A percentile compares a stretch with the other conserved stretches of the same genome.
phyloP scores from a whole-genome alignment of 2,329 filamentous ascomycete genomes.

The Colletotrichum cuscutae region DNA sequence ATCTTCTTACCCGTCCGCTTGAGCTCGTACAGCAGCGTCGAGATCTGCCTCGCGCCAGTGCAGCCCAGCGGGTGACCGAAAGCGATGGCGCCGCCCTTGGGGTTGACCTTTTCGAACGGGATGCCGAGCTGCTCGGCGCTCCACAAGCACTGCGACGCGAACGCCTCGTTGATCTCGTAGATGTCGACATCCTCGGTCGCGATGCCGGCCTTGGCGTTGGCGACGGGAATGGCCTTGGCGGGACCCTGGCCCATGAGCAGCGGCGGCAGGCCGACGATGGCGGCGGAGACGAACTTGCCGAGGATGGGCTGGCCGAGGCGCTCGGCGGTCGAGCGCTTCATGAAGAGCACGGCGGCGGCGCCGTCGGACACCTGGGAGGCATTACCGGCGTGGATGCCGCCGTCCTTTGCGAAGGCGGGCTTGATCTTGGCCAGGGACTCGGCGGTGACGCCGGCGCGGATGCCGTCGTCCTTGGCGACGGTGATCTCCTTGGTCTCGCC shows the following conservation, averaged over 20 bases:
- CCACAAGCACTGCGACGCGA: conserved; percentile 94
- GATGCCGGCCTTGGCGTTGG: conserved; percentile 87
- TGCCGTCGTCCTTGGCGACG: conserved; percentile 87
- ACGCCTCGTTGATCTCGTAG: conserved; percentile 99
- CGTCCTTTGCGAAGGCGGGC: conserved; percentile 90
- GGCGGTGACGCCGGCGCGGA: conserved; percentile 84
- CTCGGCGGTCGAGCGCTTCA: conserved; percentile 93
- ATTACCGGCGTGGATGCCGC: conserved; percentile 95
- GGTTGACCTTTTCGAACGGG: conserved; percentile 89
- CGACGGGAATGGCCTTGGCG: conserved; percentile 94
- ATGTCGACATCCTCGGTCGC: conserved; percentile 93
- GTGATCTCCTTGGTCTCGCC: conserved; percentile 86
- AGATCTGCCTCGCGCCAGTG: conserved; percentile 93
- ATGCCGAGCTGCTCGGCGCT: conserved; percentile 89
- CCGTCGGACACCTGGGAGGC: conserved; percentile 96
- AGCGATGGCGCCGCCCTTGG: conserved; percentile 95
- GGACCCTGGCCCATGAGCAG: conserved; percentile 96
- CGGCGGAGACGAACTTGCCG: conserved; percentile 90
- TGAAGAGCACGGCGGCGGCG: conserved; percentile 92
- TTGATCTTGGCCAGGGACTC: conserved; percentile 93
- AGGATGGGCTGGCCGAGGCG: conserved; percentile 87
- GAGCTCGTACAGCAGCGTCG: conserved; percentile 90
- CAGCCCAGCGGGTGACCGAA: conserved; percentile 96
- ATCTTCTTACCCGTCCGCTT: conserved; percentile 85
- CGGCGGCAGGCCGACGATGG: conserved; percentile 88